Conservation (phyloP, 1,284 basidiomycete genomes). For the Schizopora paradoxa region DNA sequence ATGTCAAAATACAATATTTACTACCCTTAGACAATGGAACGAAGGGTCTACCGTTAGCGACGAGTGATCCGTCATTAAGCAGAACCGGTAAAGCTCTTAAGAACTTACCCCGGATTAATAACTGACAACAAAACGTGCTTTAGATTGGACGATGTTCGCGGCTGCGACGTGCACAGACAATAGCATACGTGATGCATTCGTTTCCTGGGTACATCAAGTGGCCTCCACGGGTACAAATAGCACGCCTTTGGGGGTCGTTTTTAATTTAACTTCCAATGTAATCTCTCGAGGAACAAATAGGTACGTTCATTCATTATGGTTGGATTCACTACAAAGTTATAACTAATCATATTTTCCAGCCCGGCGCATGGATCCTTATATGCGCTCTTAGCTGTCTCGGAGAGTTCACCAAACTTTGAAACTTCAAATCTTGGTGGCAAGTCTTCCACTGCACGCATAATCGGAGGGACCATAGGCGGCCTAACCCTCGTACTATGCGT, state of each 20-base stretch:
- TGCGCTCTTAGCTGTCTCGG: constrained; percentile 11
- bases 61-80: constrained; percentile 14
- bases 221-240: constrained; percentile 20
- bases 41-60: constrained; percentile 20
- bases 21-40: constrained; percentile 25
- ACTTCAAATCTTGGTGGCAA: too few species aligned
- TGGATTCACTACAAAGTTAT: constrained; percentile 13
- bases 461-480: too few species aligned
- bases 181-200: constrained; percentile 28
- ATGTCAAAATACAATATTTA: constrained; percentile 15
- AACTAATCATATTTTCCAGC: constrained; percentile 17
- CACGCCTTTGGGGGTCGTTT: constrained; percentile 27
- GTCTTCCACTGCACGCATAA: too few species aligned
- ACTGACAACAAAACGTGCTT: not conserved
- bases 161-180: constrained; percentile 30
- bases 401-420: too few species aligned
- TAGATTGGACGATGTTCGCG: constrained; percentile 38
- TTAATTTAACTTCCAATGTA: constrained; percentile 24
- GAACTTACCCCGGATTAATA: constrained; percentile 1
- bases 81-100: constrained; percentile 23
- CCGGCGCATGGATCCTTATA: constrained; percentile 30
- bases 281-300: constrained; percentile 20
- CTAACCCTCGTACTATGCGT: too few species aligned
- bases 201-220: constrained; percentile 29
- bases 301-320: constrained; percentile 15